Conservation (phyloP, 192 early-diverging fungal species). For the Umbelopsis isabellina region DNA sequence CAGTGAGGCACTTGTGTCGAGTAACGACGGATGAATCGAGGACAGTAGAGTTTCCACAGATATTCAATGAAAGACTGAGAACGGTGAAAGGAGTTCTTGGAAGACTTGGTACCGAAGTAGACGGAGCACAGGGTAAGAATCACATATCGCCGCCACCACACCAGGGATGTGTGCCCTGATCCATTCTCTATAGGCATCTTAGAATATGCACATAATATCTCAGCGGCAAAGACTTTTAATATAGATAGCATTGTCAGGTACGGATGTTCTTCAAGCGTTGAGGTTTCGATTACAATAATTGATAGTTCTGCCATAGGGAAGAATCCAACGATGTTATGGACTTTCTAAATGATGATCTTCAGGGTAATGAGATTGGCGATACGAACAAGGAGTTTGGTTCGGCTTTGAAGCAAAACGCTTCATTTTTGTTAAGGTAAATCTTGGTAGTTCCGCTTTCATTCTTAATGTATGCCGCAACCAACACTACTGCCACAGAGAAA, state of each 20-base stretch:
- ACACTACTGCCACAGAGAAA: neutral
- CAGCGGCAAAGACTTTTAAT: slow-evolving; percentile 13
- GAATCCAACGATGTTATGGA: neutral
- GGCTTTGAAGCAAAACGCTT: neutral
- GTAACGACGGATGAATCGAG: slow-evolving; percentile 10
- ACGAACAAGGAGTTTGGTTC: slow-evolving; percentile 9
- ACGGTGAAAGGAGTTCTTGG: neutral
- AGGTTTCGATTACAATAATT: neutral
- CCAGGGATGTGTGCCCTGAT: neutral
- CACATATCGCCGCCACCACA: neutral
- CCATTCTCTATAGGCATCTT: neutral
- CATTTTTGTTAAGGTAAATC: neutral
- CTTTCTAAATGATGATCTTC: slow-evolving; percentile 9
- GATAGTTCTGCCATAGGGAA: neutral
- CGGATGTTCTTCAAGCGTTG: neutral
- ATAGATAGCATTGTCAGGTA: neutral
- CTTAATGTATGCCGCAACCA: neutral
- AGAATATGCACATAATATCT: slow-evolving; percentile 19
- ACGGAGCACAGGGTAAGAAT: slow-evolving; percentile 1
- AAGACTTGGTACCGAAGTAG: neutral
- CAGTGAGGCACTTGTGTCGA: slow-evolving; percentile 4
- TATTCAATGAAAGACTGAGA: slow-evolving; percentile 12
- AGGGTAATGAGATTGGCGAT: neutral
- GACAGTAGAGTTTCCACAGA: slow-evolving; percentile 12
- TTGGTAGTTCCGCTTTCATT: too few species aligned